These are phyloP conservation scores for Morella rubra DNA, from an alignment of 306 rosid species.

Conservation along the genomic window DNA sequence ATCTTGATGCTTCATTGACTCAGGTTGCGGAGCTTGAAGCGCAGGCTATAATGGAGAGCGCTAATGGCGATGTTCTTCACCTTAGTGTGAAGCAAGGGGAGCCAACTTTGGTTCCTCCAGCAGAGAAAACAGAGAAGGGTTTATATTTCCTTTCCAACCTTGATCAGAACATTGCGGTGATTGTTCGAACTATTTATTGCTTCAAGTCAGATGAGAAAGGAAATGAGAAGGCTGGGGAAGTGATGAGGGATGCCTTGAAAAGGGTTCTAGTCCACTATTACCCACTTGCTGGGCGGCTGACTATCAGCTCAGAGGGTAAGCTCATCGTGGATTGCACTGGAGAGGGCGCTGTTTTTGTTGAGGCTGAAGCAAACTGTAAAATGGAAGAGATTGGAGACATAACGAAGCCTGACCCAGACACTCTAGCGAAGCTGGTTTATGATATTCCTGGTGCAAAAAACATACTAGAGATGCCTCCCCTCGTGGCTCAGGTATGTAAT, in stretches of 20 bases:
- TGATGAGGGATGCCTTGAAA: conserved; percentile 59
- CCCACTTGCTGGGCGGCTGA: conserved; percentile 83
- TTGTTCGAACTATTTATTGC: conserved; percentile 69
- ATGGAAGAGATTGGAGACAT: conserved; percentile 74
- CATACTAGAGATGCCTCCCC: conserved; percentile 48
- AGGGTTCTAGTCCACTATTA: conserved; percentile 72
- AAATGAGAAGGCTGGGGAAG: conserved; percentile 56
- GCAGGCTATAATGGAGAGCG: conserved; percentile 43
- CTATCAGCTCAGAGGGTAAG: conserved; percentile 71
- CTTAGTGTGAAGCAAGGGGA: conserved; percentile 52
- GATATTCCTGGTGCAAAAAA: conserved; percentile 41
- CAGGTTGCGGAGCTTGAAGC: conserved; percentile 27
- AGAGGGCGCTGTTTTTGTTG: conserved; percentile 87
- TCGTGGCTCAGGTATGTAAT: conserved; percentile 44
- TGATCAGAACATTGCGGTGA: conserved; percentile 86
- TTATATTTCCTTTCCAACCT: conserved; percentile 78
- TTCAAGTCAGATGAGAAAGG: conserved; percentile 54
- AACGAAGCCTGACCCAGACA: conserved; percentile 72
- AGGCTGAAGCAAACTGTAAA: conserved; percentile 74
- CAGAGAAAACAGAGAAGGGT: conserved; percentile 69
- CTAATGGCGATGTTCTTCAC: conserved; percentile 26
- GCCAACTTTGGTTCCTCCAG: conserved; percentile 62
- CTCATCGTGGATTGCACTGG: conserved; percentile 82
- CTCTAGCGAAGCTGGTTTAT: conserved; percentile 41
- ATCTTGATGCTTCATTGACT: conserved; percentile 2